Percentiles rank a stretch among this genome's conserved stretches.
These are phyloP conservation scores for Actinidia chinensis DNA, from an alignment of 179 eudicot genomes.

Conservation along the genomic window DNA sequence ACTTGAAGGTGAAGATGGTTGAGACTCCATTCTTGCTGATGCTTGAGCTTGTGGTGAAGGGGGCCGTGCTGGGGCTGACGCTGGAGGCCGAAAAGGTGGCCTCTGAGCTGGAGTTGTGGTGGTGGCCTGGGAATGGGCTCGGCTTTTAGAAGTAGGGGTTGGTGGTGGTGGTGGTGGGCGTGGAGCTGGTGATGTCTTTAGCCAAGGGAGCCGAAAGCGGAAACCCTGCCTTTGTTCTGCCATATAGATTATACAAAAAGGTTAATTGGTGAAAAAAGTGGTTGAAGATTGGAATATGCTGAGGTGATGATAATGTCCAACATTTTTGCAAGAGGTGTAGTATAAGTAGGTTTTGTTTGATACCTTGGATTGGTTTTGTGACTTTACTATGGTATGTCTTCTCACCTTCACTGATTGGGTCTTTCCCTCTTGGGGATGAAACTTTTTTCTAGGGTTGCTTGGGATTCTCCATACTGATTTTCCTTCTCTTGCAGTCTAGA, in stretches of 20 bases:
- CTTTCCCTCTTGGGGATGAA: neutral
- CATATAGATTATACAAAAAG: constrained; percentile 29
- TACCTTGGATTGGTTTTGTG: constrained; percentile 18
- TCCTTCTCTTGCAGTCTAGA: constrained; percentile 7
- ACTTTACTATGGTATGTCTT: neutral
- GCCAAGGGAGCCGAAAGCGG: constrained; percentile 57
- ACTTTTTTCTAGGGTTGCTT: constrained; percentile 10
- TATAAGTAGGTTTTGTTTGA: constrained; percentile 17
- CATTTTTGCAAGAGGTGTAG: neutral
- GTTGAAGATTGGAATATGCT: neutral
- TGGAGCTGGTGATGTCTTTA: constrained; percentile 18
- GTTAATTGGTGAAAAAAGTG: neutral
- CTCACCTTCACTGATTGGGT: constrained; percentile 1
- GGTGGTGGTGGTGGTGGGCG: constrained; percentile 15
- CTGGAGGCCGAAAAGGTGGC: constrained; percentile 36
- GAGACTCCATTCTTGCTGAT: constrained; percentile 23
- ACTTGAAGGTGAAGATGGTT: constrained; percentile 28
- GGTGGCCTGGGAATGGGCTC: constrained; percentile 1
- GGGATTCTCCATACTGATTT: constrained; percentile 16
- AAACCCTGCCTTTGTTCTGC: constrained; percentile 40
- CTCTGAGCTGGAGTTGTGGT: constrained; percentile 20
- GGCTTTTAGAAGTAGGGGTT: constrained; percentile 11
- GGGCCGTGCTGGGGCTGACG: constrained; percentile 24
- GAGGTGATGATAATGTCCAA: neutral
- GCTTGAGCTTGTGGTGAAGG: constrained; percentile 25